Conservation (phyloP, 345 rosid genomes). For the Gossypium bickii region DNA sequence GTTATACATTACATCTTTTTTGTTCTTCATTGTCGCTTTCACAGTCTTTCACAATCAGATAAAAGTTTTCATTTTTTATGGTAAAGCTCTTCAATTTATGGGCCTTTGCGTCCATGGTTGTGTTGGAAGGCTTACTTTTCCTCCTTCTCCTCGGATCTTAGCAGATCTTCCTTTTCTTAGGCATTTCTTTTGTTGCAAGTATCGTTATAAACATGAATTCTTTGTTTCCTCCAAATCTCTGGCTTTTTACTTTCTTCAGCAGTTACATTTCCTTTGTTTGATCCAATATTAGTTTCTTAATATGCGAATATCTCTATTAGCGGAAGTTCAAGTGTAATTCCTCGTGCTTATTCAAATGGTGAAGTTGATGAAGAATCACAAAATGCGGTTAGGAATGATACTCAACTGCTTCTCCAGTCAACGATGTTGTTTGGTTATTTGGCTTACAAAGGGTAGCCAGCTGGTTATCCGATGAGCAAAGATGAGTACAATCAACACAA, state of each 20-base stretch:
- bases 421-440: no score
- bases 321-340: background rate
- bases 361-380: background rate
- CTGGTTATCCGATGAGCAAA: no score
- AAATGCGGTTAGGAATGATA: background rate
- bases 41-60: background rate
- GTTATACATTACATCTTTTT: background rate
- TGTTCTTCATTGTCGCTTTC: background rate
- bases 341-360: background rate
- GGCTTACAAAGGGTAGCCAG: no score
- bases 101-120: background rate
- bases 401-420: background rate
- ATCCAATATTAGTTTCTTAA: conserved; percentile 1
- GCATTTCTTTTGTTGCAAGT: conserved; percentile 10
- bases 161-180: background rate
- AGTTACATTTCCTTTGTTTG: background rate
- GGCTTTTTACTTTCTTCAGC: background rate
- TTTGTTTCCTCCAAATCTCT: background rate
- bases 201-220: background rate
- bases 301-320: background rate
- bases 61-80: background rate
- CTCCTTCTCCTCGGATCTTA: conserved; percentile 1
- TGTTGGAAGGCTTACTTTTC: conserved; percentile 12
- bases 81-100: background rate
- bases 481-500: no score